These are phyloP conservation scores for Fusarium sp. DNA, from an alignment of 2,329 filamentous ascomycete species.

Conservation along the genomic window DNA sequence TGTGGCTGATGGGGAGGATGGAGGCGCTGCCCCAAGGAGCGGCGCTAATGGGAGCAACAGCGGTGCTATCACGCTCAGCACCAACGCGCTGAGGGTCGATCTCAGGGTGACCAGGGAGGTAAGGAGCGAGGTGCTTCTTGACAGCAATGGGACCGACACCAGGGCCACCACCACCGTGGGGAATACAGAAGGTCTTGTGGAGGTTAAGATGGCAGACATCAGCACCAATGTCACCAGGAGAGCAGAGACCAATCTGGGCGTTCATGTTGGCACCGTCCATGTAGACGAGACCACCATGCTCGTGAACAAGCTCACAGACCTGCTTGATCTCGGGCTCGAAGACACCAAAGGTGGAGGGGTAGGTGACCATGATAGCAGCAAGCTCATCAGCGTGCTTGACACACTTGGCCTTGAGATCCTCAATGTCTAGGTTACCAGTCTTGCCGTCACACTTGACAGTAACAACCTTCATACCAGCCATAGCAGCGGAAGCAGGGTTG, in stretches of 20 bases:
- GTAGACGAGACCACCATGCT: constrained; percentile 94
- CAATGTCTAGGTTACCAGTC: constrained; percentile 90
- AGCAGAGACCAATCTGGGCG: constrained; percentile 94
- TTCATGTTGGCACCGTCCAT: constrained; percentile 99
- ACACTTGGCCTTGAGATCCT: constrained; percentile 89
- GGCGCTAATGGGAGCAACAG: constrained; percentile 46
- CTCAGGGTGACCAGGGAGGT: constrained; percentile 60
- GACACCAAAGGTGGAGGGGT: constrained; percentile 93
- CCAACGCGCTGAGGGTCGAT: constrained; percentile 46
- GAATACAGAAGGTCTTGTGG: constrained; percentile 99
- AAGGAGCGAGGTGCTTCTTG: constrained; percentile 80
- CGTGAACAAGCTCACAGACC: constrained; percentile 85
- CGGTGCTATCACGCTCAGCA: constrained; percentile 65
- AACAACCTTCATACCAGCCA: constrained; percentile 95
- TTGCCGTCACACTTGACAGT: constrained; percentile 88
- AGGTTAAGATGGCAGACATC: constrained; percentile 98
- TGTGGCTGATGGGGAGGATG: constrained; percentile 93
- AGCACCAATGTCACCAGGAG: constrained; percentile 94
- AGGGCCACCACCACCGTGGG: constrained; percentile 92
- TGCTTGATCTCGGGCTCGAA: constrained; percentile 92
- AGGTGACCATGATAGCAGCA: constrained; percentile 95
- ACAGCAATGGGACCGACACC: constrained; percentile 95
- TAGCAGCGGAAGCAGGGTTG: constrained; percentile 93
- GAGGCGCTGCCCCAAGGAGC: constrained; percentile 90
- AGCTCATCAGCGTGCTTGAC: constrained; percentile 87